Conservation (phyloP, 2,329 filamentous ascomycete genomes). For the Gnomoniopsis sp. region DNA sequence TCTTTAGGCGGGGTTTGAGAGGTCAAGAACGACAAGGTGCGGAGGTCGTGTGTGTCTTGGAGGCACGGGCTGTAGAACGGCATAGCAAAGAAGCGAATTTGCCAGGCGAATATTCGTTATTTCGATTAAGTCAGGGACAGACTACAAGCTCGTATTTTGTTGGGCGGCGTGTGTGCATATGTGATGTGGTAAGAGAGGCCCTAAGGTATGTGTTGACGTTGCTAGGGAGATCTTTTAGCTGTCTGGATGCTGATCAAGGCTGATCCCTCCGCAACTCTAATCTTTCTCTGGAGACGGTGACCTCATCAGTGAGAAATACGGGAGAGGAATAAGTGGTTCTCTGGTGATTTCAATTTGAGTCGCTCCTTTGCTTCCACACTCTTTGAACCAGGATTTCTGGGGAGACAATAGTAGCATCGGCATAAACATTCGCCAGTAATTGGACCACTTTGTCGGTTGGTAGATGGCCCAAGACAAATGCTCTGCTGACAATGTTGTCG, state of each 20-base stretch:
- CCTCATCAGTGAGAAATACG: background rate
- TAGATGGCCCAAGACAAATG: background rate
- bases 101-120: background rate
- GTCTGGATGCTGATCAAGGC: slow-evolving; percentile 3
- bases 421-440: background rate
- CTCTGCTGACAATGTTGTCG: background rate
- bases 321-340: background rate
- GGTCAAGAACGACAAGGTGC: too few relatives aligned
- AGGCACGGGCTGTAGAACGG: background rate
- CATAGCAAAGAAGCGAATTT: background rate
- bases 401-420: too few relatives aligned
- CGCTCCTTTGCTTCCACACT: too few relatives aligned
- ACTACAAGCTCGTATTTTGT: background rate
- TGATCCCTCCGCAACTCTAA: slow-evolving; percentile 2
- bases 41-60: background rate
- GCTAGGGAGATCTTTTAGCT: background rate
- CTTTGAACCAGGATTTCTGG: too few relatives aligned
- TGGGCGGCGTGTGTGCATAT: too few relatives aligned
- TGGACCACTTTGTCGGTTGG: too few relatives aligned
- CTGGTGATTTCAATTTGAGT: background rate
- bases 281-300: slow-evolving; percentile 5
- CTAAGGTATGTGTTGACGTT: background rate
- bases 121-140: background rate
- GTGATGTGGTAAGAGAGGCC: background rate
- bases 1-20: too few relatives aligned